Conservation (phyloP, 1,284 basidiomycete species). For the Ceratobasidium papillatum region DNA sequence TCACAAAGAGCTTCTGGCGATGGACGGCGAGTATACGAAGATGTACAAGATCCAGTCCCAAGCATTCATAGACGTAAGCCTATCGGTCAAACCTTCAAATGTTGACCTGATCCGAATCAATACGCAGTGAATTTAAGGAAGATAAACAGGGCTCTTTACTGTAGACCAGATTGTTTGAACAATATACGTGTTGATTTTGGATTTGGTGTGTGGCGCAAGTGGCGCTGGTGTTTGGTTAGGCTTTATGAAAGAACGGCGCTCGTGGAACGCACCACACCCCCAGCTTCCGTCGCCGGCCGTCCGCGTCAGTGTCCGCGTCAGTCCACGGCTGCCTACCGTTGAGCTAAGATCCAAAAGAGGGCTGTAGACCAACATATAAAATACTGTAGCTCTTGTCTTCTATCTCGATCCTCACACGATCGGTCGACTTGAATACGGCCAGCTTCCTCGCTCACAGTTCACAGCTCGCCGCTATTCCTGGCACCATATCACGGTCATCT, state of each 20-base stretch:
- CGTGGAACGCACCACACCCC: background rate
- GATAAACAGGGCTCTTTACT: background rate
- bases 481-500: conserved; percentile 1
- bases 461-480: background rate
- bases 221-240: background rate
- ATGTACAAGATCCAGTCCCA: conserved; percentile 71
- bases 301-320: conserved; percentile 26
- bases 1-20: conserved; percentile 62
- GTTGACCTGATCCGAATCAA: background rate
- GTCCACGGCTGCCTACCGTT: background rate
- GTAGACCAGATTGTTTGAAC: background rate
- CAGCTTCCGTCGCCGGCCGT: conserved; percentile 17
- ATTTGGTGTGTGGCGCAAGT: background rate
- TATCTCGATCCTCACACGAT: background rate
- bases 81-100: background rate
- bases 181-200: too few species aligned
- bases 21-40: conserved; percentile 65
- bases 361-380: background rate
- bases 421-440: background rate
- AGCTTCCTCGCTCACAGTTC: background rate
- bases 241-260: background rate
- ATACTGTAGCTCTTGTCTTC: background rate
- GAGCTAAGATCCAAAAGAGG: background rate
- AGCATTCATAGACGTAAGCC: conserved; percentile 56
- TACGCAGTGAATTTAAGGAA: background rate